These are phyloP conservation scores for Aspergillus bertholletiae DNA, from an alignment of 495 filamentous ascomycete genomes.

Conservation along the genomic window DNA sequence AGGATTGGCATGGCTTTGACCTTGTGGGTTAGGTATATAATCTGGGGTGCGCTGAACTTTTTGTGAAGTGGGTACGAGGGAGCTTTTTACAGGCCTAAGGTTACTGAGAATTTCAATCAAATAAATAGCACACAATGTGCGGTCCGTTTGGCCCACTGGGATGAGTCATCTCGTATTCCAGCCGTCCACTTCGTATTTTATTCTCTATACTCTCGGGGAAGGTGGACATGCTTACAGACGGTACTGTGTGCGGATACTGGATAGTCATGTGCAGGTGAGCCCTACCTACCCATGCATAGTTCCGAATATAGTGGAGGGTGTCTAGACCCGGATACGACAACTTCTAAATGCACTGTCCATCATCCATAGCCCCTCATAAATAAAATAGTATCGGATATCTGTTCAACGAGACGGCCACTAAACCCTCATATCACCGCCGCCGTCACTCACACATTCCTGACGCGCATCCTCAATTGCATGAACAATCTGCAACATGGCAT, in stretches of 20 bases:
- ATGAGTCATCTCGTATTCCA: neutral
- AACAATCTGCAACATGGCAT: neutral
- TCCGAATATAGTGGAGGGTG: too few species aligned
- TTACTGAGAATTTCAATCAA: neutral
- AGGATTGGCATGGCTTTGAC: neutral
- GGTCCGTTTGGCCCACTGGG: neutral
- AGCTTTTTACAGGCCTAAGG: neutral
- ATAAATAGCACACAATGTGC: too few species aligned
- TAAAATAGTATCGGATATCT: too few species aligned
- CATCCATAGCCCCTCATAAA: too few species aligned
- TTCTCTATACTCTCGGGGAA: too few species aligned
- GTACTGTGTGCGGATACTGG: too few species aligned
- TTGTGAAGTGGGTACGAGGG: neutral
- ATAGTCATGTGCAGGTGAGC: too few species aligned
- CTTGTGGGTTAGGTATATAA: neutral
- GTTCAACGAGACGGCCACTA: neutral
- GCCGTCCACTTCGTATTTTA: too few species aligned
- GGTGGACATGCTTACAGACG: too few species aligned
- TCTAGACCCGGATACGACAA: too few species aligned
- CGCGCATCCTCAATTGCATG: neutral
- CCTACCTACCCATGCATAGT: too few species aligned
- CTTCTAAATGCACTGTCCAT: neutral
- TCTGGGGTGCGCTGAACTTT: neutral
- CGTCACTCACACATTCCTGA: neutral
- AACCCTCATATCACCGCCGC: neutral